These are phyloP conservation scores for Parietaria judaica DNA, from an alignment of 306 rosid species.

Conservation along the genomic window DNA sequence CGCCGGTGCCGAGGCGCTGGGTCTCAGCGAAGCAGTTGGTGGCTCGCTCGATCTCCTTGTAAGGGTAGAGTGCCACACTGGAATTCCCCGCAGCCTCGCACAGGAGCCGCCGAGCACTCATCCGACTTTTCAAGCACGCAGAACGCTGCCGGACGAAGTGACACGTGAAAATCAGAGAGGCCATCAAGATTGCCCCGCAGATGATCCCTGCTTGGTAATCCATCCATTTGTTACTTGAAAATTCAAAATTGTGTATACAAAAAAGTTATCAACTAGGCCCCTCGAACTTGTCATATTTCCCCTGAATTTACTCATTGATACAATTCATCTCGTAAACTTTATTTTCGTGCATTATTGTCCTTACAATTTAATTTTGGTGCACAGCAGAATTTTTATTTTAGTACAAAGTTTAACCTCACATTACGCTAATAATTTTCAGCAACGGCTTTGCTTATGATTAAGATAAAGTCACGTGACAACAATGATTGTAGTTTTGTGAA, in stretches of 20 bases:
- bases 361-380: too few relatives aligned
- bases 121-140: conserved; percentile 47
- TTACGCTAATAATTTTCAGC: too few relatives aligned
- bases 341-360: too few relatives aligned
- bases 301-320: too few relatives aligned
- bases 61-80: conserved; percentile 64
- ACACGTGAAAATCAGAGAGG: conserved; percentile 36
- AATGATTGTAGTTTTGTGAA: too few relatives aligned
- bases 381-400: too few relatives aligned
- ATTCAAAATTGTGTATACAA: not conserved
- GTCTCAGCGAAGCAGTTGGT: conserved; percentile 69
- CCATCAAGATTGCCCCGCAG: conserved; percentile 52
- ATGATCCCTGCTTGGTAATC: conserved; percentile 34
- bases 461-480: too few relatives aligned
- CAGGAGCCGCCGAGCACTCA: conserved; percentile 58
- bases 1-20: conserved; percentile 86
- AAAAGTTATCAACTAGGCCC: not conserved
- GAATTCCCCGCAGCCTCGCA: conserved; percentile 77
- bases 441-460: too few relatives aligned
- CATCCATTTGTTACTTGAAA: conserved; percentile 9
- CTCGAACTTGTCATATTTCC: too few relatives aligned
- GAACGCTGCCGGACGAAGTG: conserved; percentile 56
- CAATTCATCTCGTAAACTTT: too few relatives aligned
- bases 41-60: conserved; percentile 69
- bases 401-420: too few relatives aligned